Percentiles rank a stretch among this genome's conserved stretches.
These are phyloP conservation scores for Colletotrichum sojae DNA, from an alignment of 2,329 filamentous ascomycete genomes.

Conservation along the genomic window DNA sequence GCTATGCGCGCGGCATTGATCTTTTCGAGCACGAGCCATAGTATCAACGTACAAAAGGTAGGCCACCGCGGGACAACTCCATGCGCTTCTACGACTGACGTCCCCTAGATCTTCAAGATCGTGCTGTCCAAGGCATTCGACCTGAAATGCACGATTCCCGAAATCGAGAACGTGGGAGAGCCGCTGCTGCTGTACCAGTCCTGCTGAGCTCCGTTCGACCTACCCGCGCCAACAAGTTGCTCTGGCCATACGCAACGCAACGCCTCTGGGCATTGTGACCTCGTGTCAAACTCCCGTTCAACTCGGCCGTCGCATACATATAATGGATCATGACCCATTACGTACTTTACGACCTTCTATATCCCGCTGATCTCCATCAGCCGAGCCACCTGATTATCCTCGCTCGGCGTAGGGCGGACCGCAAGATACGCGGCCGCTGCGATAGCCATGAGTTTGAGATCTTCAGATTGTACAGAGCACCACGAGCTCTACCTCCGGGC, in stretches of 20 bases:
- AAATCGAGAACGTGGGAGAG: conserved; percentile 98
- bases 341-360: conserved; percentile 40
- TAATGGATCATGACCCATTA: conserved; percentile 43
- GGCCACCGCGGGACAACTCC: conserved; percentile 25
- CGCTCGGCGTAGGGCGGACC: conserved; percentile 6
- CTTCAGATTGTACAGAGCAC: conserved; percentile 28
- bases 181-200: conserved; percentile 92
- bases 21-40: conserved; percentile 98
- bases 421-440: conserved; percentile 1
- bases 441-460: conserved; percentile 22
- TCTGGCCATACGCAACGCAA: conserved; percentile 13
- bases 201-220: conserved; percentile 49
- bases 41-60: conserved; percentile 99
- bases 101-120: conserved; percentile 94
- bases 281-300: background rate
- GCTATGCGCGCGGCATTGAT: conserved; percentile 98
- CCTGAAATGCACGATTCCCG: conserved; percentile 97
- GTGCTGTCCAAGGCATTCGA: conserved; percentile 99
- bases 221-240: conserved; percentile 8
- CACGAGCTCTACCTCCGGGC: conserved; percentile 22
- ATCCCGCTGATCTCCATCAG: conserved; percentile 33
- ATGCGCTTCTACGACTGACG: conserved; percentile 32
- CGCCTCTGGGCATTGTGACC: background rate
- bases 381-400: conserved; percentile 22
- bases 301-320: conserved; percentile 26